Evolutionary conservation across 495 filamentous ascomycete genomes (phyloP), one percentile per base, ranked within the genome.

Genomic region (Hyaloscypha hepaticicola): DNA sequence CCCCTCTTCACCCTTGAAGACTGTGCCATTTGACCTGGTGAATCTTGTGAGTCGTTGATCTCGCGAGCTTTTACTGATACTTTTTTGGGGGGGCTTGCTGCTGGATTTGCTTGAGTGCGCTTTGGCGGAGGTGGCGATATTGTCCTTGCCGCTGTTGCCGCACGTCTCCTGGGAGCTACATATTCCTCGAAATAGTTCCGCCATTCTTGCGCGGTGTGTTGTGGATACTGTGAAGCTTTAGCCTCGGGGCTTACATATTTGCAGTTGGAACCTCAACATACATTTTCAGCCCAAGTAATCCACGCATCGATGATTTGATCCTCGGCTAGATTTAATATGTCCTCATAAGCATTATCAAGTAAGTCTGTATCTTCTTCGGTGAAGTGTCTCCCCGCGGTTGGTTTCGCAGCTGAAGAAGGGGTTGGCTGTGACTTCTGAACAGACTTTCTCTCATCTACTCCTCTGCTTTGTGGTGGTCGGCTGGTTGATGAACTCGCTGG

Each of bases 121-220:
- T 51, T 50, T 34, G 29, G 9, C 14, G 38, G n/a, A 26, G 45
- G 27, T 22, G 56, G 22, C 8, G 57, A 22, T 29, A 26, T 29
- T 22, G 16, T 27, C 29, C 38, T n/a, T n/a, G 26, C 41, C 41
- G 16, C 33, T 16, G 57, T 33, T 51, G 41, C 41, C 5, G 55
- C 29, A 22, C 56, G 2, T 56, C 29, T 62, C 26, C 8, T 53
- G 26, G 55, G 45, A 69, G 69, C 21, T 50, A 67, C 19, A 74
- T 68, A 33, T 58, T 67, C 53, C 60, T 59, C 55, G 66, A 76
- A 78, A 52, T 69, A 73, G 28, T 63, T 58, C 6, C 65, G 55
- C 76, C 76, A 78, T 63, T 76, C 64, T 67, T 72, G 69, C 19
- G 74, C 70, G 27, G 74, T 70, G 52, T 77, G 75, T 21, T 41